Evolutionary conservation across 768 basidiomycete genomes (phyloP), one percentile per base, ranked within the genome.

Genomic region (Mycena vulgaris): DNA sequence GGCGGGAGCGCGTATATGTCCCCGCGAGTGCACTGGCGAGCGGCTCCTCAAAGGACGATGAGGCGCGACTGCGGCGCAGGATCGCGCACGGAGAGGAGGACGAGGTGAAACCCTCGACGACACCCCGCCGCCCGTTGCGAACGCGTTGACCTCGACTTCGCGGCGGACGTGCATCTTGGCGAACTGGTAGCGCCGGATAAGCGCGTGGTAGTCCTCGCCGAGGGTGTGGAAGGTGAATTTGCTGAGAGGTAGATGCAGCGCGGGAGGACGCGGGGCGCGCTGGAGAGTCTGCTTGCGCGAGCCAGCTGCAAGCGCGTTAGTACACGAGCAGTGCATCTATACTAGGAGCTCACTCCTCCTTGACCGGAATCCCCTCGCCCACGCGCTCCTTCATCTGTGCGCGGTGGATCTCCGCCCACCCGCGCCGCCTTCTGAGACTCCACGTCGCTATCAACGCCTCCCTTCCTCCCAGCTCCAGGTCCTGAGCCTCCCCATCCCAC

Each of bases 201-300:
- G 88, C n/a, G n/a, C n/a, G n/a, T n/a, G n/a, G n/a, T n/a, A n/a
- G n/a, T n/a, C n/a, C n/a, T n/a, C n/a, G n/a, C n/a, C n/a, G n/a
- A n/a, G n/a, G n/a, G n/a, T n/a, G n/a, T n/a, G n/a, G n/a, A n/a
- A n/a, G n/a, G n/a, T 85, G 78, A 97, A 95, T 69, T 97, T 95
- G 73, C 95, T 0, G 91, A 89, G 21, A 95, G 89, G 79, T 97
- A 97, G 33, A 98, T 86, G 0, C 93, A 86, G 0, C 90, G 87
- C 9, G 95, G 93, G 0, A 94, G 85, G 37, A 94, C 83, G 2
- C 80, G 83, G 0, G 85, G 82, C 1, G 90, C 88, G 5, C 81
- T 84, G 1, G 92, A 90, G n/a, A n/a, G n/a, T n/a, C n/a, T n/a
- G 70, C 92, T 94, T n/a, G n/a, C n/a, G n/a, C n/a, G n/a, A n/a